Evolutionary conservation across 768 basidiomycete species (phyloP).

Genomic region (Serendipita sp.): DNA sequence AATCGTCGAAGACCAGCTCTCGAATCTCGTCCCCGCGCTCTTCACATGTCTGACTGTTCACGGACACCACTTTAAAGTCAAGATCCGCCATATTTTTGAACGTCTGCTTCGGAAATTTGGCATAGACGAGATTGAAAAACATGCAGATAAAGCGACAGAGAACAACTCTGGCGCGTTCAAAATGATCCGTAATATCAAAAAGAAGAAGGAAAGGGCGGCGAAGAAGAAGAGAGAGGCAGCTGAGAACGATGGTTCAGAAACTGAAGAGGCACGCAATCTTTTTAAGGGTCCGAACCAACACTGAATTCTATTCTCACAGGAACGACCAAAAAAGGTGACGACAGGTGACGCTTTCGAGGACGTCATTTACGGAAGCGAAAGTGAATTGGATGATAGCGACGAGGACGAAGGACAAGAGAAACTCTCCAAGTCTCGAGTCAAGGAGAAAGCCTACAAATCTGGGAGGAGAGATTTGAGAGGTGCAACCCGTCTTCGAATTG

Average conservation of each 20-base stretch:
- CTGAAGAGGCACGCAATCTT: slow-evolving; percentile 28
- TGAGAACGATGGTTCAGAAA: slow-evolving; percentile 37
- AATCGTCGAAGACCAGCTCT: slow-evolving; percentile 61
- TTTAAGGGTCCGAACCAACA: not conserved
- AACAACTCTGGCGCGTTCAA: slow-evolving; percentile 66
- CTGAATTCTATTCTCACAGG: slow-evolving; percentile 20
- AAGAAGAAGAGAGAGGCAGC: slow-evolving; percentile 50
- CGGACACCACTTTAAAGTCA: slow-evolving; percentile 96
- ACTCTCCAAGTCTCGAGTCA: slow-evolving; percentile 17
- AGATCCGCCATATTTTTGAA: slow-evolving; percentile 95
- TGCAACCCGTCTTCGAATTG: slow-evolving; percentile 59
- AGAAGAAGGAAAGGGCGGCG: slow-evolving; percentile 87
- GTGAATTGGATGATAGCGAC: slow-evolving; percentile 64
- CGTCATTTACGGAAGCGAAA: slow-evolving; percentile 92
- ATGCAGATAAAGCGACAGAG: slow-evolving; percentile 37
- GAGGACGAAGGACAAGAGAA: slow-evolving; percentile 32
- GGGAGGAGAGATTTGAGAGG: slow-evolving; percentile 20
- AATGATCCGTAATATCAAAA: slow-evolving; percentile 86
- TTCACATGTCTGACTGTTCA: slow-evolving; percentile 92
- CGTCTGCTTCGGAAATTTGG: slow-evolving; percentile 83
- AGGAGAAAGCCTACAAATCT: slow-evolving; percentile 21
- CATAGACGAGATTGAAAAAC: slow-evolving; percentile 56
- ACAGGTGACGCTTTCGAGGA: slow-evolving; percentile 91
- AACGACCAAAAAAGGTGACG: slow-evolving; percentile 30
- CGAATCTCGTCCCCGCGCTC: slow-evolving; percentile 65